Conservation (phyloP, 176 grass and related monocot genomes). For the Panicum miliaceum region DNA sequence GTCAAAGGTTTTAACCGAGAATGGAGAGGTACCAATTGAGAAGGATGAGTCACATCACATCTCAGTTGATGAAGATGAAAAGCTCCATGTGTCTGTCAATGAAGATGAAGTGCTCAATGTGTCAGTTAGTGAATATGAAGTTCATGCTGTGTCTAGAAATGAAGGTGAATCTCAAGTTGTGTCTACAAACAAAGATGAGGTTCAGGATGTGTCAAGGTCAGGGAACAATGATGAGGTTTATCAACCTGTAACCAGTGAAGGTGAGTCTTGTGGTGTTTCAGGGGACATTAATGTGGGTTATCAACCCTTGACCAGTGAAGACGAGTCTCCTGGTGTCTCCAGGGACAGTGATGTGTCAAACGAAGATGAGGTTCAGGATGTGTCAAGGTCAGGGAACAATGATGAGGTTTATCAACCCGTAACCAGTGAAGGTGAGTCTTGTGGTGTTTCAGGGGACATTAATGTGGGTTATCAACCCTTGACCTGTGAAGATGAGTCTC, state of each 20-base stretch:
- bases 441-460: constrained; percentile 4
- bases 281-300: constrained; percentile 11
- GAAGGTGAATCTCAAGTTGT: constrained; percentile 30
- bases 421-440: neutral
- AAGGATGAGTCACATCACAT: constrained; percentile 40
- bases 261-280: neutral
- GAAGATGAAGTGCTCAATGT: constrained; percentile 32
- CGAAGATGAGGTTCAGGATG: constrained; percentile 29
- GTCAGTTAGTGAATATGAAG: constrained; percentile 39
- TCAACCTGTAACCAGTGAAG: constrained; percentile 27
- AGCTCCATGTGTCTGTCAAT: constrained; percentile 24
- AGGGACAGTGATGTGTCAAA: neutral
- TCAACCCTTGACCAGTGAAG: constrained; percentile 26
- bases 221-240: neutral
- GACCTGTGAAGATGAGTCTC: constrained; percentile 8
- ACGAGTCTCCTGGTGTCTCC: constrained; percentile 12
- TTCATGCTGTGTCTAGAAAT: constrained; percentile 6
- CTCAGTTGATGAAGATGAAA: constrained; percentile 30
- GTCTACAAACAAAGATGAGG: constrained; percentile 13
- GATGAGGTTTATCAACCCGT: constrained; percentile 16
- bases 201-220: constrained; percentile 20
- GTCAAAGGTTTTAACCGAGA: constrained; percentile 19
- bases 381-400: constrained; percentile 7
- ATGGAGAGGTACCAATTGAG: constrained; percentile 23
- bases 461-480: constrained; percentile 23